Percentiles rank a stretch among this genome's conserved stretches.
These are phyloP conservation scores for Erucastrum elatum DNA, from an alignment of 345 rosid genomes.

Conservation along the genomic window DNA sequence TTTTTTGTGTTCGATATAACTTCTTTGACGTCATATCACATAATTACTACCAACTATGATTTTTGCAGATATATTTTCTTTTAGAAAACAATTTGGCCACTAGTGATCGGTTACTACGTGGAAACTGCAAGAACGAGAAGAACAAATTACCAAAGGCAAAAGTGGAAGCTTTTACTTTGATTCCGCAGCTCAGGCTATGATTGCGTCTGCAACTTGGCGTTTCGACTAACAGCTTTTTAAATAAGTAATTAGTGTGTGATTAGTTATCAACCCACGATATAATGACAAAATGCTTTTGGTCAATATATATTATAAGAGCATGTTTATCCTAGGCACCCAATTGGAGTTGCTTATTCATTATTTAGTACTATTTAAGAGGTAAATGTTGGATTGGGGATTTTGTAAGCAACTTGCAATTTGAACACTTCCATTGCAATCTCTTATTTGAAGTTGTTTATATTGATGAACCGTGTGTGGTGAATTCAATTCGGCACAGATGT, in stretches of 20 bases:
- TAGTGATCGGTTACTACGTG: constrained; percentile 19
- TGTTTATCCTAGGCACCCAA: too few relatives aligned
- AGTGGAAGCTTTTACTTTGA: constrained; percentile 33
- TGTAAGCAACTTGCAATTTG: too few relatives aligned
- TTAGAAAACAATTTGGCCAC: not conserved
- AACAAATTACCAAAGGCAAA: constrained; percentile 21
- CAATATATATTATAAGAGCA: constrained; percentile 37
- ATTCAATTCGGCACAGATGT: too few relatives aligned
- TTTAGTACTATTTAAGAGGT: too few relatives aligned
- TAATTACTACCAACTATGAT: constrained; percentile 16
- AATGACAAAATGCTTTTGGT: constrained; percentile 17
- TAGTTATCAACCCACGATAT: constrained; percentile 24
- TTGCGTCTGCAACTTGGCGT: constrained; percentile 21
- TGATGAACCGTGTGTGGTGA: too few relatives aligned
- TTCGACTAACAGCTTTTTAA: not conserved
- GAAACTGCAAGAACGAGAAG: constrained; percentile 28
- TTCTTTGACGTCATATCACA: not conserved
- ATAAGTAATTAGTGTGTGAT: constrained; percentile 9
- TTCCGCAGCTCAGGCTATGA: constrained; percentile 8
- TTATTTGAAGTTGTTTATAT: too few relatives aligned
- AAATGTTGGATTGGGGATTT: too few relatives aligned
- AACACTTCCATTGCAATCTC: too few relatives aligned
- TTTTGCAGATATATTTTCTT: constrained; percentile 9
- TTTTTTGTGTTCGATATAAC: too few relatives aligned
- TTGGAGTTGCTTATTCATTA: too few relatives aligned